A percentile compares a stretch with the other conserved stretches of the same genome.
Evolutionary conservation across 2,329 filamentous ascomycete species (phyloP).

Genomic region (Fusarium sp.): DNA sequence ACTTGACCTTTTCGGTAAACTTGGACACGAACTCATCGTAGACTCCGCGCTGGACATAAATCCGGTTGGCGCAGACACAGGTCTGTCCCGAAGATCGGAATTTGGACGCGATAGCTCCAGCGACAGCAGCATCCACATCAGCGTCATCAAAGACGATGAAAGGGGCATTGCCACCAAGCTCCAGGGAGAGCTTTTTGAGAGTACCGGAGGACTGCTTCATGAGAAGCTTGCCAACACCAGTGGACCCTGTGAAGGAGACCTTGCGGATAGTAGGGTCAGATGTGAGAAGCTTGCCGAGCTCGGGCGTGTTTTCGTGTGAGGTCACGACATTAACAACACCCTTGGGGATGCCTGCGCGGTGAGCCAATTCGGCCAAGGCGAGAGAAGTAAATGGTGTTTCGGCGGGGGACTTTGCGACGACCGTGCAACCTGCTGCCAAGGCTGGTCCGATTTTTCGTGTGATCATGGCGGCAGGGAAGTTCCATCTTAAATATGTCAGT

Average conservation of each 20-base stretch:
- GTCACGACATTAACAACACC: constrained; percentile 93
- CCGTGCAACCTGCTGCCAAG: constrained; percentile 92
- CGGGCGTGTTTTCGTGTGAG: constrained; percentile 77
- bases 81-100: constrained; percentile 96
- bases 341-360: constrained; percentile 86
- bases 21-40: constrained; percentile 77
- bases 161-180: constrained; percentile 93
- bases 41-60: constrained; percentile 80
- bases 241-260: constrained; percentile 91
- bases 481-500: constrained; percentile 65
- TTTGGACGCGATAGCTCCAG: constrained; percentile 84
- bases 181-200: constrained; percentile 84
- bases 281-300: constrained; percentile 80
- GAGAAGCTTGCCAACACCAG: constrained; percentile 72
- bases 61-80: constrained; percentile 87
- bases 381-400: constrained; percentile 94
- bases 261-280: constrained; percentile 79
- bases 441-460: constrained; percentile 75
- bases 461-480: constrained; percentile 83
- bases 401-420: constrained; percentile 88
- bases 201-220: constrained; percentile 90
- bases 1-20: constrained; percentile 75
- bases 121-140: constrained; percentile 83
- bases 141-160: constrained; percentile 98
- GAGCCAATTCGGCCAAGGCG: constrained; percentile 84